Evolutionary conservation across 805 yeast species (phyloP).

Genomic region (Sungouiozyma ichnusensis): DNA sequence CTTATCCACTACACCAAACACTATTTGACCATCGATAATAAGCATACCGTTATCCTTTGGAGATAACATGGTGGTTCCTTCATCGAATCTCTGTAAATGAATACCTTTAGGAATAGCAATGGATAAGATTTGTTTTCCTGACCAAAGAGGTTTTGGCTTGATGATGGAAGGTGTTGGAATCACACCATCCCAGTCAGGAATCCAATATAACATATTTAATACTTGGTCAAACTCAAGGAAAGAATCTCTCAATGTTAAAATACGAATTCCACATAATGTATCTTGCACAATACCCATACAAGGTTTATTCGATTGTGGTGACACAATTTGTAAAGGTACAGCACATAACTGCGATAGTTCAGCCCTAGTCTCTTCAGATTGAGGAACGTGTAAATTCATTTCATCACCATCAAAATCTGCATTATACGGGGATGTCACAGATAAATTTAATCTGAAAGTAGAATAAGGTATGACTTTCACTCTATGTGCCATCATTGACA

Average conservation of each 20-base stretch:
- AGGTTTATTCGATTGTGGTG: constrained; percentile 97
- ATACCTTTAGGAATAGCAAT: constrained; percentile 94
- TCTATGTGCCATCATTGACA: constrained; percentile 99
- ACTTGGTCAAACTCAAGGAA: constrained; percentile 89
- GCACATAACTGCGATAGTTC: constrained; percentile 92
- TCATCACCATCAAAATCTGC: constrained; percentile 99
- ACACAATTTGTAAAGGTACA: constrained; percentile 94
- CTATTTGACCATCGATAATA: constrained; percentile 87
- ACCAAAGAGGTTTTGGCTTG: constrained; percentile 94
- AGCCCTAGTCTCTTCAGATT: constrained; percentile 94
- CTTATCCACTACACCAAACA: constrained; percentile 96
- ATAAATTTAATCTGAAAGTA: constrained; percentile 89
- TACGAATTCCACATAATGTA: constrained; percentile 93
- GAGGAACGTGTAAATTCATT: constrained; percentile 99
- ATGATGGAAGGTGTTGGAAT: constrained; percentile 91
- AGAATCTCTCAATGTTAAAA: constrained; percentile 83
- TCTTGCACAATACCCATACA: constrained; percentile 99
- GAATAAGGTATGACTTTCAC: constrained; percentile 98
- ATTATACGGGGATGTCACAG: constrained; percentile 98
- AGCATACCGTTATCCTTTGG: constrained; percentile 96
- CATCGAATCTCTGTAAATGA: constrained; percentile 88
- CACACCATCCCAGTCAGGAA: constrained; percentile 97
- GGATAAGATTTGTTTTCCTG: constrained; percentile 91
- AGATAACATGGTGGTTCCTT: constrained; percentile 66
- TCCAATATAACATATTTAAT: constrained; percentile 95